Conservation (phyloP, 106 monocot genomes). For the Allium fistulosum region DNA sequence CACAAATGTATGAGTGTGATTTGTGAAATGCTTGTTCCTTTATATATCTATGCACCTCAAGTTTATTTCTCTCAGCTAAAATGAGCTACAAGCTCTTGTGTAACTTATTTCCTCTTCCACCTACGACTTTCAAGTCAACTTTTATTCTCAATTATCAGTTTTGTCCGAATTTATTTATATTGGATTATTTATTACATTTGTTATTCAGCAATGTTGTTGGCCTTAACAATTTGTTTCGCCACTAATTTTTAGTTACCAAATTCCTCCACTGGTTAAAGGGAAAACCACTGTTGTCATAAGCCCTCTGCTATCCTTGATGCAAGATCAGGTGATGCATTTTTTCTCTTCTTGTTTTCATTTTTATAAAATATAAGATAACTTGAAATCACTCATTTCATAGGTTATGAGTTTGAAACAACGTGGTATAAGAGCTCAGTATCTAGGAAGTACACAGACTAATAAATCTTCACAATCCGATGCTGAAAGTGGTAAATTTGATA, state of each 20-base stretch:
- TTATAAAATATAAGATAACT: slow-evolving; percentile 1
- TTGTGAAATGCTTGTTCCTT: no score
- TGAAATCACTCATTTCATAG: slow-evolving; percentile 11
- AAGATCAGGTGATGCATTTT: slow-evolving; percentile 68
- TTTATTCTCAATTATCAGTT: no score
- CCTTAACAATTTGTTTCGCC: neutral
- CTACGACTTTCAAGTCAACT: no score
- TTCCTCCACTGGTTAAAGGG: slow-evolving; percentile 69
- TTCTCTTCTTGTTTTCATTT: slow-evolving; percentile 1
- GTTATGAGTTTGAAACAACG: slow-evolving; percentile 85
- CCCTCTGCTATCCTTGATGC: slow-evolving; percentile 89
- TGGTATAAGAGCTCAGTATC: slow-evolving; percentile 75
- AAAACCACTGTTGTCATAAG: slow-evolving; percentile 89
- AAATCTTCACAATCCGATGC: slow-evolving; percentile 28
- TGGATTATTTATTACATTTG: no score
- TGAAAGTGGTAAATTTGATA: slow-evolving; percentile 67
- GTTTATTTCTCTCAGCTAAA: no score
- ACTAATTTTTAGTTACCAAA: slow-evolving; percentile 64
- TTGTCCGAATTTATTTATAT: no score
- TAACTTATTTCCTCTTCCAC: no score
- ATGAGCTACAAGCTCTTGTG: no score
- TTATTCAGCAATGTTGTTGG: no score
- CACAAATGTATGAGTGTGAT: no score
- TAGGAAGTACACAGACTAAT: slow-evolving; percentile 77
- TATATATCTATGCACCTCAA: no score